phyloP scores from a whole-genome alignment of 1,284 basidiomycete species.

The Marasmius sp. region DNA sequence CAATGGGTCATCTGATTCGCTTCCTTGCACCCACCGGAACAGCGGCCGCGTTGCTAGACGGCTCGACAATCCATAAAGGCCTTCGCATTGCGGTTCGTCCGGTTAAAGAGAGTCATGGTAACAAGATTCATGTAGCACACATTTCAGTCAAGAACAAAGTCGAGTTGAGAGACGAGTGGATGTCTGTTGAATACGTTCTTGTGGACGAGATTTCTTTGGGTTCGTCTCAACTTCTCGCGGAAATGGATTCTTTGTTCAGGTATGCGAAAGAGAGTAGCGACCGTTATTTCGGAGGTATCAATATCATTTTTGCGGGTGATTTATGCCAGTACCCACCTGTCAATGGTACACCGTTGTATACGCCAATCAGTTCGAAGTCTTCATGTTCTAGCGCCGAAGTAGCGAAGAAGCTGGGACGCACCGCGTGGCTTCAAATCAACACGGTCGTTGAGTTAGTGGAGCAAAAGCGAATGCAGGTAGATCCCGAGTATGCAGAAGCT shows the following conservation, averaged over 20 bases:
- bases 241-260: constrained; percentile 23
- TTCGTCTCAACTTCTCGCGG: constrained; percentile 18
- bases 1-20: constrained; percentile 18
- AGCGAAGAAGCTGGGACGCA: constrained; percentile 18
- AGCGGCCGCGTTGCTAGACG: constrained; percentile 25
- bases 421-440: constrained; percentile 28
- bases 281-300: constrained; percentile 29
- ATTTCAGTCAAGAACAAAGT: constrained; percentile 6
- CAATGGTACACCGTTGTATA: constrained; percentile 23
- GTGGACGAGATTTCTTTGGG: constrained; percentile 34
- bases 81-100: constrained; percentile 6
- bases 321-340: constrained; percentile 18
- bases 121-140: no score
- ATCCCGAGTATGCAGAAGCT: constrained; percentile 25
- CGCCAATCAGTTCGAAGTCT: constrained; percentile 17
- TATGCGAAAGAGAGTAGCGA: constrained; percentile 22
- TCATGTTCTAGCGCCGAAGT: constrained; percentile 17
- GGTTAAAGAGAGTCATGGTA: background rate
- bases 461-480: constrained; percentile 30
- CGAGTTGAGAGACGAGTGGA: constrained; percentile 11
- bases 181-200: constrained; percentile 16
- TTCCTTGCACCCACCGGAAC: constrained; percentile 29
- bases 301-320: constrained; percentile 31
- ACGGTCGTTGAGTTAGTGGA: constrained; percentile 23
- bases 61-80: constrained; percentile 25